Percentiles rank a stretch among this genome's conserved stretches.
Evolutionary conservation across 1,284 basidiomycete species (phyloP).

Genomic region (Leccinum fallax): DNA sequence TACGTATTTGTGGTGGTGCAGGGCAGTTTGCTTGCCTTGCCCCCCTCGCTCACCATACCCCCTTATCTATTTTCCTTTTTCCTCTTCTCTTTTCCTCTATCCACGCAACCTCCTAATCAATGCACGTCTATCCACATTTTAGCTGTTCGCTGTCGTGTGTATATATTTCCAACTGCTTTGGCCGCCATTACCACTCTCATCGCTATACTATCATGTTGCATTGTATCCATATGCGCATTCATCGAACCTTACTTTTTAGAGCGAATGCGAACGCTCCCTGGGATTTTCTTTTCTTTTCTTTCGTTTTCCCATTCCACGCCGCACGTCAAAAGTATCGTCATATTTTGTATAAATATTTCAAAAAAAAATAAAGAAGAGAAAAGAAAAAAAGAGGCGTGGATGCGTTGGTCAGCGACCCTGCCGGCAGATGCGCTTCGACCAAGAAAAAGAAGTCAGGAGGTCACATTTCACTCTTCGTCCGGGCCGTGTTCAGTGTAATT

Average conservation of each 20-base stretch:
- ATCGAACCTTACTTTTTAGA: background rate
- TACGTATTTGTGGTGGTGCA: conserved; percentile 32
- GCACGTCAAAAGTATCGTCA: conserved; percentile 17
- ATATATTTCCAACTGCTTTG: conserved; percentile 16
- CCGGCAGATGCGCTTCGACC: conserved; percentile 1
- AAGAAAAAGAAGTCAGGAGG: conserved; percentile 2
- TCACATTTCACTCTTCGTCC: conserved; percentile 11
- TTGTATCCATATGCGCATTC: conserved; percentile 14
- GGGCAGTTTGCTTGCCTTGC: conserved; percentile 11
- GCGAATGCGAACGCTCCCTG: background rate
- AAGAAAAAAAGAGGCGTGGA: background rate
- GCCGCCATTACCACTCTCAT: conserved; percentile 11
- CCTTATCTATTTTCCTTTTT: conserved; percentile 15
- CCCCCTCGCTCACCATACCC: conserved; percentile 10
- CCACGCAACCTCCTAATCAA: conserved; percentile 15
- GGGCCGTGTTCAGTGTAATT: conserved; percentile 2
- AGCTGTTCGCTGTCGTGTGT: conserved; percentile 15
- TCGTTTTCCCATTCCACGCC: background rate
- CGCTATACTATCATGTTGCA: conserved; percentile 30
- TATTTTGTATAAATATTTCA: background rate
- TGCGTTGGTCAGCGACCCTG: conserved; percentile 16
- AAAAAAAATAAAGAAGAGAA: background rate
- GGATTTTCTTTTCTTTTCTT: background rate
- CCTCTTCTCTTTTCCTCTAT: background rate
- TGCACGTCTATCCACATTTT: conserved; percentile 25